phyloP scores from a whole-genome alignment of 2,329 filamentous ascomycete genomes.

The Fusarium sp. region DNA sequence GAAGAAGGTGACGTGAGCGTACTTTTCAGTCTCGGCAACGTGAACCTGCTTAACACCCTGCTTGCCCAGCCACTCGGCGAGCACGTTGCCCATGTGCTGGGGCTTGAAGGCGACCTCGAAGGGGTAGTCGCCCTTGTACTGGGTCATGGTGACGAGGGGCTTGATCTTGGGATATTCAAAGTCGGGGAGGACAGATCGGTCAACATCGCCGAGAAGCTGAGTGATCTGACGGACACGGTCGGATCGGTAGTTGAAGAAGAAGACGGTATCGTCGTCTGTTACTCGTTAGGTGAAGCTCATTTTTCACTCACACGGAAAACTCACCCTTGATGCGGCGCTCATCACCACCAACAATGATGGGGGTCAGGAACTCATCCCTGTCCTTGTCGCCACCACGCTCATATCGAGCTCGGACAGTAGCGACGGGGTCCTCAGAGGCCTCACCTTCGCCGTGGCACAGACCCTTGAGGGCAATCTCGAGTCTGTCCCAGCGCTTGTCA shows the following conservation, averaged over 20 bases:
- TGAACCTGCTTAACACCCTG: conserved; percentile 93
- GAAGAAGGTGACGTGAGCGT: conserved; percentile 99
- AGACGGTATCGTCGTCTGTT: conserved; percentile 90
- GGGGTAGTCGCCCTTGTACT: conserved; percentile 95
- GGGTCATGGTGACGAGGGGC: conserved; percentile 92
- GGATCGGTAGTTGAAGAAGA: conserved; percentile 99
- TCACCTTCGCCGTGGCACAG: conserved; percentile 89
- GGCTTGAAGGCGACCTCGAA: conserved; percentile 94
- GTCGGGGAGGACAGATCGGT: conserved; percentile 89
- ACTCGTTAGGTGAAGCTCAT: conserved; percentile 7
- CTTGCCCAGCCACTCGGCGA: conserved; percentile 95
- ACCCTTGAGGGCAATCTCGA: conserved; percentile 90
- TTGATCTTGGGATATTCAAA: conserved; percentile 94
- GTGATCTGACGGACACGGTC: conserved; percentile 97
- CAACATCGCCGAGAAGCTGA: conserved; percentile 90
- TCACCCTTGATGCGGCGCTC: conserved; percentile 86
- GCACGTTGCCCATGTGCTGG: conserved; percentile 97
- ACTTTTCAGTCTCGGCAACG: conserved; percentile 98
- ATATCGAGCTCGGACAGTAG: conserved; percentile 89
- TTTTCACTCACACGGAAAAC: conserved; percentile 28
- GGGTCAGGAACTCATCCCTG: conserved; percentile 98
- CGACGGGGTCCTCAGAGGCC: conserved; percentile 83
- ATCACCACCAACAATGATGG: conserved; percentile 92
- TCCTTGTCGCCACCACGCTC: conserved; percentile 75
- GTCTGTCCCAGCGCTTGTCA: conserved; percentile 98